Evolutionary conservation across 441 rosid genomes (phyloP).

Genomic region (Pelargonium exstipulatum): DNA sequence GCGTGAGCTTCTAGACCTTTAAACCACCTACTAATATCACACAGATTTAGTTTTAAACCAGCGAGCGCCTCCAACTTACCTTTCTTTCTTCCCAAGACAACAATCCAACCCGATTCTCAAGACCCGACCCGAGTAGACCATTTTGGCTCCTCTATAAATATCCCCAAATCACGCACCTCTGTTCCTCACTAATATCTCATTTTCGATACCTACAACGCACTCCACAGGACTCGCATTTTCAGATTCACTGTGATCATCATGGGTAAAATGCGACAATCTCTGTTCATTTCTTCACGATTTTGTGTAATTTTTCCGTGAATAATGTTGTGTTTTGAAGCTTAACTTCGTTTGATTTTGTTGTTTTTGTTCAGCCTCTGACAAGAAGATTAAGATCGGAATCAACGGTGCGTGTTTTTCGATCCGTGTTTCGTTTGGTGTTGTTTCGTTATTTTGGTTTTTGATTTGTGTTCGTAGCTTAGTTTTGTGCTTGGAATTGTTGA

Average conservation of each 20-base stretch:
- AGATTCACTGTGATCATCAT: neutral
- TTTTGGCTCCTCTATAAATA: neutral
- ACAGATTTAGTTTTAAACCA: neutral
- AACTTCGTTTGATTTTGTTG: neutral
- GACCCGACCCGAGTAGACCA: neutral
- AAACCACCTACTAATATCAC: too few species aligned
- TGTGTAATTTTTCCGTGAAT: neutral
- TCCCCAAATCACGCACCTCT: neutral
- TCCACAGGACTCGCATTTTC: neutral
- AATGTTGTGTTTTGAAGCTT: neutral
- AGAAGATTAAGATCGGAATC: constrained; percentile 67
- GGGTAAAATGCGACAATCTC: neutral
- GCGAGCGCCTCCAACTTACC: neutral
- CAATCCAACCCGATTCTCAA: neutral
- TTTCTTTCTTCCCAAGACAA: constrained; percentile 2
- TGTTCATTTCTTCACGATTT: neutral
- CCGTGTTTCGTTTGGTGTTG: neutral
- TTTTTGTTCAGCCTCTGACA: constrained; percentile 8
- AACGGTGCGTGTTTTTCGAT: constrained; percentile 20
- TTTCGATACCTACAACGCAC: neutral
- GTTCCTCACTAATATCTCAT: neutral
- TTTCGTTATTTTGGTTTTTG: neutral
- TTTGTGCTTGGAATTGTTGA: neutral
- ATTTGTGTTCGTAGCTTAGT: neutral
- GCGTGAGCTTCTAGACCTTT: neutral